Evolutionary conservation across 73 alveolate genomes (phyloP).

Genomic region (Paramecium sexaurelia): DNA sequence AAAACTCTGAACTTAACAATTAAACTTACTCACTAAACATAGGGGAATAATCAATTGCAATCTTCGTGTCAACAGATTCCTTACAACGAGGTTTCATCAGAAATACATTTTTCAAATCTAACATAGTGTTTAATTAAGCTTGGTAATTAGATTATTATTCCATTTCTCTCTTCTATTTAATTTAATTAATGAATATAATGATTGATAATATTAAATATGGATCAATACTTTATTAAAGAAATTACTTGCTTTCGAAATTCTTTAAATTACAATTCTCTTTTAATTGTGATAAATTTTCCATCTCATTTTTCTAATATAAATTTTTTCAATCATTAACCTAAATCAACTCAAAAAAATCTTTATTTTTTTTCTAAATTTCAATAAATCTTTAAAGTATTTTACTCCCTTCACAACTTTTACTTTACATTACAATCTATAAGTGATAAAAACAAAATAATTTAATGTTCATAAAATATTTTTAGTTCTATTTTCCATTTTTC

Average conservation of each 20-base stretch:
- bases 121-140: background rate
- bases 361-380: background rate
- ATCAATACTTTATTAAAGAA: background rate
- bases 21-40: conserved; percentile 16
- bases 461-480: no score
- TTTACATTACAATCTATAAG: no score
- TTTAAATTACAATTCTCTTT: background rate
- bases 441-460: no score
- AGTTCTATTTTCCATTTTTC: no score
- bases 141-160: background rate
- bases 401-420: no score
- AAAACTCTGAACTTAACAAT: conserved; percentile 6
- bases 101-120: background rate
- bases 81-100: background rate
- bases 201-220: background rate
- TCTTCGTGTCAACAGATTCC: background rate
- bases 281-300: background rate
- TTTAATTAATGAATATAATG: conserved; percentile 10
- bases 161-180: background rate
- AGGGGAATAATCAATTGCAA: conserved; percentile 26
- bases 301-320: background rate
- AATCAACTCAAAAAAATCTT: background rate
- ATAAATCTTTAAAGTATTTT: background rate
- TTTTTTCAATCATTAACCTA: background rate
- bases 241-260: background rate